Percentiles rank a stretch among this genome's conserved stretches.
Evolutionary conservation across 257 asterid genomes (phyloP).

Genomic region (Jacaranda mimosifolia): DNA sequence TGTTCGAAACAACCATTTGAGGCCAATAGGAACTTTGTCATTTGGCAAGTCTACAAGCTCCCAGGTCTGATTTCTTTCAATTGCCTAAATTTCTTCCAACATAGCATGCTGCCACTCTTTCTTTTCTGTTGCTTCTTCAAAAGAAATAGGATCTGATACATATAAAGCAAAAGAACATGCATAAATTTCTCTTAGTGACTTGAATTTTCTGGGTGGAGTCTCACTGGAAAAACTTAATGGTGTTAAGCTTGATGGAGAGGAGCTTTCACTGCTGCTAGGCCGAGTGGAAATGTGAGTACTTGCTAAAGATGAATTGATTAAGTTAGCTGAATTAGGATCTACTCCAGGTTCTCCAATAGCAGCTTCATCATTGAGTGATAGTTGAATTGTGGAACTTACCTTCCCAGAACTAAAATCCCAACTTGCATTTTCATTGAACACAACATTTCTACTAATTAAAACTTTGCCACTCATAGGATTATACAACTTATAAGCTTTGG

Average conservation of each 20-base stretch:
- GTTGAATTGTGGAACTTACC: too few species aligned
- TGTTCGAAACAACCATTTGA: neutral
- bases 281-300: too few species aligned
- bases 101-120: neutral
- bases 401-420: neutral
- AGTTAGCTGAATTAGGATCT: too few species aligned
- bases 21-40: neutral
- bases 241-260: too few species aligned
- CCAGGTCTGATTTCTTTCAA: conserved; percentile 14
- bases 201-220: neutral
- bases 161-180: neutral
- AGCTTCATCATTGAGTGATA: neutral
- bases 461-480: neutral
- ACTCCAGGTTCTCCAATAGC: too few species aligned
- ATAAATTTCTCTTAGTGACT: too few species aligned
- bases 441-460: neutral
- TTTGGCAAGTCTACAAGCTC: neutral
- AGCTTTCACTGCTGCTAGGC: too few species aligned
- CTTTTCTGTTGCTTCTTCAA: neutral
- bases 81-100: neutral
- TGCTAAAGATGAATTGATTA: too few species aligned
- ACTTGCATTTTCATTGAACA: neutral
- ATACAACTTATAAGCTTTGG: conserved; percentile 28
- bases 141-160: neutral
- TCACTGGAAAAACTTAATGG: too few species aligned